phyloP scores from a whole-genome alignment of 2,329 filamentous ascomycete species.

The Fusarium xyrophilum region DNA sequence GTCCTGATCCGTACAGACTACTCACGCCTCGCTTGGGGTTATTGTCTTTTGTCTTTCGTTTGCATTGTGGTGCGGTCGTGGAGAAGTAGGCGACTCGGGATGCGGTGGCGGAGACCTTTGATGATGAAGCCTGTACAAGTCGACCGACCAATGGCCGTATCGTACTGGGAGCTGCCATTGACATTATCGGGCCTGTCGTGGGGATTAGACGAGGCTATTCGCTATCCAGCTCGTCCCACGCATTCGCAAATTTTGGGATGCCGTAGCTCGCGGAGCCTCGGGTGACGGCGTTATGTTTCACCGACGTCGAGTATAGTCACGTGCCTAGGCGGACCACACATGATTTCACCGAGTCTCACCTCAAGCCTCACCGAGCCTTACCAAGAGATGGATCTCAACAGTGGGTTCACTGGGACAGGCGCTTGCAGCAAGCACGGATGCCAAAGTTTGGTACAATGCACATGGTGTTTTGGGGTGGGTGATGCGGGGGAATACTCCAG shows the following conservation, averaged over 20 bases:
- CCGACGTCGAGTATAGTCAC: conserved; percentile 11
- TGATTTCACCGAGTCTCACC: conserved; percentile 16
- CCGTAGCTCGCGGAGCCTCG: conserved; percentile 11
- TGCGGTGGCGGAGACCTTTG: conserved; percentile 12
- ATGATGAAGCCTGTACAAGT: conserved; percentile 28
- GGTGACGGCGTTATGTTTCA: conserved; percentile 20
- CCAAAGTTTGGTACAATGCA: conserved; percentile 39
- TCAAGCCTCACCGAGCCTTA: conserved; percentile 27
- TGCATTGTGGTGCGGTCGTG: conserved; percentile 59
- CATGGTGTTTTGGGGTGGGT: conserved; percentile 33
- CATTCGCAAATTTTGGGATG: conserved; percentile 37
- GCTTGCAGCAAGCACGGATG: conserved; percentile 44
- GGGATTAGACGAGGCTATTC: conserved; percentile 30
- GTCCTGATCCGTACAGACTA: conserved; percentile 77
- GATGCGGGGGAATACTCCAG: conserved; percentile 42
- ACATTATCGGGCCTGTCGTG: conserved; percentile 27
- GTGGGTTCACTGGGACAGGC: conserved; percentile 35
- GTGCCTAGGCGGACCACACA: not conserved
- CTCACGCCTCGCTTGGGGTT: conserved; percentile 85
- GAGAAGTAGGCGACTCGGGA: conserved; percentile 53
- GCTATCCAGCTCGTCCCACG: conserved; percentile 25
- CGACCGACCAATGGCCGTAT: conserved; percentile 42
- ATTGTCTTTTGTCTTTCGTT: conserved; percentile 69
- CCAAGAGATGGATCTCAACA: conserved; percentile 33
- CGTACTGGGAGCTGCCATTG: conserved; percentile 44